A percentile compares a stretch with the other conserved stretches of the same genome.
Conservation (phyloP, 2,329 filamentous ascomycete species). For the Lecanicillium sp. region DNA sequence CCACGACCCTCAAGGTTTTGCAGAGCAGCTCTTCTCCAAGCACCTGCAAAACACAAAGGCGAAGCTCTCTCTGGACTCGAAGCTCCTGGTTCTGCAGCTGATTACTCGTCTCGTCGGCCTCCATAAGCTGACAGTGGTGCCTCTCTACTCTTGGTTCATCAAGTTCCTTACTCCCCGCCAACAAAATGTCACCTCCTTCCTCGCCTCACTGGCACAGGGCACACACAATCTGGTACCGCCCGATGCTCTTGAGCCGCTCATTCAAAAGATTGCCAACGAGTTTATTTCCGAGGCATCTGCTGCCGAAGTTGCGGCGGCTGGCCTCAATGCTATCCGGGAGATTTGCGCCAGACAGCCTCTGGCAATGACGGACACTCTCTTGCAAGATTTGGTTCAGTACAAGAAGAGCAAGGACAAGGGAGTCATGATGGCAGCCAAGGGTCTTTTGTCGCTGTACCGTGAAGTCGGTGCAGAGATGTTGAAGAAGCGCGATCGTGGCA, state of each 20-base stretch:
- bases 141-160: constrained; percentile 93
- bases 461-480: constrained; percentile 87
- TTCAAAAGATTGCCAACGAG: constrained; percentile 96
- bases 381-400: constrained; percentile 94
- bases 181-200: constrained; percentile 82
- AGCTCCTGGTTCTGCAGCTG: constrained; percentile 81
- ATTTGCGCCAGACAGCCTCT: constrained; percentile 87
- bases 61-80: constrained; percentile 81
- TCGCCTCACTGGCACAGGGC: constrained; percentile 86
- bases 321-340: constrained; percentile 89
- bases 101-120: constrained; percentile 86
- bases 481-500: constrained; percentile 83
- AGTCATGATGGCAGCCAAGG: constrained; percentile 97
- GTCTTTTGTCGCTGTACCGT: constrained; percentile 80
- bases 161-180: constrained; percentile 86
- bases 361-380: constrained; percentile 92
- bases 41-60: constrained; percentile 83
- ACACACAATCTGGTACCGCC: constrained; percentile 88
- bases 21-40: constrained; percentile 81
- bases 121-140: constrained; percentile 83
- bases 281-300: constrained; percentile 95
- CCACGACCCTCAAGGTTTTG: constrained; percentile 90
- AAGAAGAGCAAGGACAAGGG: constrained; percentile 97
- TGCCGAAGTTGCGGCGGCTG: constrained; percentile 82
- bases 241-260: constrained; percentile 80